Percentiles rank a stretch among this genome's conserved stretches.
phyloP scores from a whole-genome alignment of 2,329 filamentous ascomycete genomes.

The Boeremia exigua region DNA sequence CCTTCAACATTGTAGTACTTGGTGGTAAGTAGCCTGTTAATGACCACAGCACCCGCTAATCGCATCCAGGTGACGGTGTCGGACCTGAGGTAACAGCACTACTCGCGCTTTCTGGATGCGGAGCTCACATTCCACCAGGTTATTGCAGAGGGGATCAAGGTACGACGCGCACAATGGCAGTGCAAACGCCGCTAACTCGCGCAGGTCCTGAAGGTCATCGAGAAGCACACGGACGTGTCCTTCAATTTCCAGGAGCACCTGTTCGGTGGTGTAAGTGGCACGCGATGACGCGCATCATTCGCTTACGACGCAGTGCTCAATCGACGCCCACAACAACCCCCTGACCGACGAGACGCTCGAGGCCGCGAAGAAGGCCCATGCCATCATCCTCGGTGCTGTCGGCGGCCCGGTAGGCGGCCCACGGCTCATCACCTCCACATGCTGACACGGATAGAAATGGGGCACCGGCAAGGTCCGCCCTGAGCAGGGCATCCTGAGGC shows the following conservation, averaged over 20 bases:
- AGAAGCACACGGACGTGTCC: constrained; percentile 74
- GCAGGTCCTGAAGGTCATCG: constrained; percentile 79
- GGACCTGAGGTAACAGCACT: constrained; percentile 48
- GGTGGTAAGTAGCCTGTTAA: constrained; percentile 49
- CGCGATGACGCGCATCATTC: background rate
- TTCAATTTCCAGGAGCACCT: constrained; percentile 93
- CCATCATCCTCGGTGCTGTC: constrained; percentile 90
- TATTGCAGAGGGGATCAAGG: constrained; percentile 84
- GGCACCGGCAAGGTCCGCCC: constrained; percentile 86
- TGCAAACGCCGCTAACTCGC: background rate
- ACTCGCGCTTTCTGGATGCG: background rate
- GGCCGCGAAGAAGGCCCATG: constrained; percentile 84
- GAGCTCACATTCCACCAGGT: constrained; percentile 63
- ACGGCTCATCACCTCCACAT: background rate
- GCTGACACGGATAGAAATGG: constrained; percentile 70
- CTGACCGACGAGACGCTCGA: constrained; percentile 82
- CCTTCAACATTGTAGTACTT: constrained; percentile 52
- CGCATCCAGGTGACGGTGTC: constrained; percentile 47
- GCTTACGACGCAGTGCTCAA: constrained; percentile 72
- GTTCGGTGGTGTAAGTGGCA: constrained; percentile 80
- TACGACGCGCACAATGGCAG: constrained; percentile 47
- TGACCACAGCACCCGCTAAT: constrained; percentile 24
- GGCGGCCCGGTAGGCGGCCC: constrained; percentile 73
- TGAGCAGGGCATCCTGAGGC: constrained; percentile 87
- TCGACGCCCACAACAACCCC: constrained; percentile 78